Evolutionary conservation across 495 filamentous ascomycete species (phyloP).

Genomic region (Neurospora sp.): DNA sequence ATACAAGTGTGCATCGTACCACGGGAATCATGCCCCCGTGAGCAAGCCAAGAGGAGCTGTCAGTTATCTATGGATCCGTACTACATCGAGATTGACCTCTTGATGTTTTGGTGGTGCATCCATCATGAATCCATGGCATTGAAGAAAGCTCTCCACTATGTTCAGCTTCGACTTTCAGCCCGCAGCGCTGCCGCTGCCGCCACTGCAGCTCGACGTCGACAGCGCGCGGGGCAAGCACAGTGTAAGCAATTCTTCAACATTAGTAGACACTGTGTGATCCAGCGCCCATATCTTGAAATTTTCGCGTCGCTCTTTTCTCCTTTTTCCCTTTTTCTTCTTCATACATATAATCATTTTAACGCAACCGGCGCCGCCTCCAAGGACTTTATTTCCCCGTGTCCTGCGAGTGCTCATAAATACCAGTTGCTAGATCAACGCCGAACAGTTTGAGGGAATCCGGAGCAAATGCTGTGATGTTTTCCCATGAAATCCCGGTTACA

Average conservation of each 20-base stretch:
- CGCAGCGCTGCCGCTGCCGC: background rate
- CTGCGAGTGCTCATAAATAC: conserved; percentile 16
- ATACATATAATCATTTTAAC: conserved; percentile 10
- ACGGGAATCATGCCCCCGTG: background rate
- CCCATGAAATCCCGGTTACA: conserved; percentile 15
- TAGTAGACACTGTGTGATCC: background rate
- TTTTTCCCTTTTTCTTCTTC: conserved; percentile 6
- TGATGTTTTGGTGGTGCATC: background rate
- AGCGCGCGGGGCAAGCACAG: background rate
- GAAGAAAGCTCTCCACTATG: too few relatives aligned
- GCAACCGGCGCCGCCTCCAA: conserved; percentile 25
- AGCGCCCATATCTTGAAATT: background rate
- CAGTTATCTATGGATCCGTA: background rate
- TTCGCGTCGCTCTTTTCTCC: background rate
- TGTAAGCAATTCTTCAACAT: background rate
- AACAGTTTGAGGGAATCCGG: conserved; percentile 29
- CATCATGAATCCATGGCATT: background rate
- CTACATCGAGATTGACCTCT: background rate
- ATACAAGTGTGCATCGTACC: background rate
- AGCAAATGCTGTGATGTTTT: conserved; percentile 23
- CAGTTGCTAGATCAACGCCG: conserved; percentile 27
- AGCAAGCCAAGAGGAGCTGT: background rate
- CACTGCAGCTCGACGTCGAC: background rate
- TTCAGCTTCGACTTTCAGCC: background rate
- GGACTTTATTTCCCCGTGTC: conserved; percentile 17